These are phyloP conservation scores for Raffaelea albimanens DNA, from an alignment of 2,329 filamentous ascomycete species.

Conservation along the genomic window DNA sequence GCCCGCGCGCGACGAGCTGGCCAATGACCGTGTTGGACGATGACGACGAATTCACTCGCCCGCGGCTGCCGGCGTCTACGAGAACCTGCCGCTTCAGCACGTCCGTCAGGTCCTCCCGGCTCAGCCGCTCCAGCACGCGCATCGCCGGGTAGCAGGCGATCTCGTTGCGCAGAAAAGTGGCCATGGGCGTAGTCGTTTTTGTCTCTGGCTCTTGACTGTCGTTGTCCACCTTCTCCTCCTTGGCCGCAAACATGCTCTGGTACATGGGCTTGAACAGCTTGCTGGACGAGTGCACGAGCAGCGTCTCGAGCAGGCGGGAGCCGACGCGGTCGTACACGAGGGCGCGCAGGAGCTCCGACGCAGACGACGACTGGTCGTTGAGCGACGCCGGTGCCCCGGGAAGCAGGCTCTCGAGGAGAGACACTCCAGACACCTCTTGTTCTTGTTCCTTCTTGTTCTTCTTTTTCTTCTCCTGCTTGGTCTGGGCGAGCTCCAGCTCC, in stretches of 20 bases:
- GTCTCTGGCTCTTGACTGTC: too few relatives aligned
- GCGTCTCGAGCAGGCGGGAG: conserved; percentile 79
- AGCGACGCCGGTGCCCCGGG: conserved; percentile 66
- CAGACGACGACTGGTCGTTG: conserved; percentile 61
- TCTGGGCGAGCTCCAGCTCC: conserved; percentile 71
- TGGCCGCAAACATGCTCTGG: conserved; percentile 64
- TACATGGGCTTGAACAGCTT: conserved; percentile 89
- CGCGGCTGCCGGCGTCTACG: conserved; percentile 65
- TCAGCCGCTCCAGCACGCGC: conserved; percentile 70
- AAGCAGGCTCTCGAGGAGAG: conserved; percentile 67
- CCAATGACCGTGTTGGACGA: conserved; percentile 42
- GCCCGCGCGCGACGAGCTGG: conserved; percentile 62
- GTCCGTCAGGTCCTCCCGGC: conserved; percentile 73
- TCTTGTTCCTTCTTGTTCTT: conserved; percentile 20
- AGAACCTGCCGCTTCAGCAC: conserved; percentile 62
- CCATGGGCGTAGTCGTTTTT: conserved; percentile 35
- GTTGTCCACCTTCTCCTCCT: neutral
- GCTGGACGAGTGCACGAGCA: conserved; percentile 70
- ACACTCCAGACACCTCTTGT: neutral
- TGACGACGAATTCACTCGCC: too few relatives aligned
- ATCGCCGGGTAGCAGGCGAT: conserved; percentile 83
- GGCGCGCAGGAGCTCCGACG: conserved; percentile 69
- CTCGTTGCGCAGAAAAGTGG: conserved; percentile 76
- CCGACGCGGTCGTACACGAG: conserved; percentile 86
- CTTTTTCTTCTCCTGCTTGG: conserved; percentile 28